Conservation (phyloP, 192 early-diverging fungal genomes). For the Obelidium mucronatum region DNA sequence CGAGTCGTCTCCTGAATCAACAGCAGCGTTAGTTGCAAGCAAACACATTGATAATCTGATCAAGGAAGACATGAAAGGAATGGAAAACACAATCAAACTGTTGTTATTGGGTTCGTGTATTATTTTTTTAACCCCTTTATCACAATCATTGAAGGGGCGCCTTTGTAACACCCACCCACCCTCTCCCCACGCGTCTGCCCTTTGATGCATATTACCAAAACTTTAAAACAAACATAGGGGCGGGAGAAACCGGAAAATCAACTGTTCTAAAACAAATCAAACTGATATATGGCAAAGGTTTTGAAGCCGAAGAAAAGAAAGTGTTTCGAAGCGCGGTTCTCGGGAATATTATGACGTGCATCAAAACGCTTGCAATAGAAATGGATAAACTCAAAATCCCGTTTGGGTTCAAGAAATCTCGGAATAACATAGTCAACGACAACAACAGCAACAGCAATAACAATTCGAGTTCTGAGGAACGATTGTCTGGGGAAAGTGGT, state of each 20-base stretch:
- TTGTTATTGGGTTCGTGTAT: conserved; percentile 44
- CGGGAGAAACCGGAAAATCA: conserved; percentile 58
- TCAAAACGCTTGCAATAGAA: conserved; percentile 41
- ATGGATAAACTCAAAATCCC: conserved; percentile 45
- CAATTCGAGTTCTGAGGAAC: not conserved
- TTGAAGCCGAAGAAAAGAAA: conserved; percentile 38
- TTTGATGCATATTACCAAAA: too few relatives aligned
- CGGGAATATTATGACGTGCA: conserved; percentile 43
- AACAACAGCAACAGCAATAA: not conserved
- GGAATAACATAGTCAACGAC: not conserved
- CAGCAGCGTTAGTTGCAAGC: conserved; percentile 52
- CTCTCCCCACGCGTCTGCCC: too few relatives aligned
- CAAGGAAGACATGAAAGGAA: conserved; percentile 42
- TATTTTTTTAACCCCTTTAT: too few relatives aligned
- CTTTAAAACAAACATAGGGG: conserved; percentile 28
- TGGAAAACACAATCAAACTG: conserved; percentile 42
- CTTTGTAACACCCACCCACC: not conserved
- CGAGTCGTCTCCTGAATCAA: conserved; percentile 36
- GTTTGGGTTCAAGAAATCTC: conserved; percentile 14
- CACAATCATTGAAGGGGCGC: too few relatives aligned
- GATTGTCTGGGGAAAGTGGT: not conserved
- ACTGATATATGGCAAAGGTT: conserved; percentile 51
- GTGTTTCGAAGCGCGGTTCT: conserved; percentile 43
- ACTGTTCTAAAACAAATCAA: conserved; percentile 56
- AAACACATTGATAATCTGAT: conserved; percentile 57